phyloP scores from a whole-genome alignment of 305 asterid species.

The Caryopteris hybrid region DNA sequence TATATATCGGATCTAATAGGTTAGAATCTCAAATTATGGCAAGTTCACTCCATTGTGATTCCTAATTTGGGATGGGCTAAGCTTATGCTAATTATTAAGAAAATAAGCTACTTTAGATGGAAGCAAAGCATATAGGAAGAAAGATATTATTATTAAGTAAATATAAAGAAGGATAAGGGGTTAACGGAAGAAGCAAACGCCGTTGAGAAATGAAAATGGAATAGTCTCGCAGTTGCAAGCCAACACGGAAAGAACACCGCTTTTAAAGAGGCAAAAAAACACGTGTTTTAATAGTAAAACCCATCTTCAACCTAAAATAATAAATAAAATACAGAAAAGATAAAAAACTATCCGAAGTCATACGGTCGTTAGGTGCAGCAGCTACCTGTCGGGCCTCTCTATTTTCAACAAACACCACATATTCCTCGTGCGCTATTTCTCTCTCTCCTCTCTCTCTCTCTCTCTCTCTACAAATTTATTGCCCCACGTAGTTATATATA shows the following conservation, averaged over 20 bases:
- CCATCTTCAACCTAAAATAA: not conserved
- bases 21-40: slow-evolving; percentile 4
- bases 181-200: not conserved
- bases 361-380: slow-evolving; percentile 7
- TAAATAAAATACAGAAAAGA: not conserved
- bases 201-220: not conserved
- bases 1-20: too few species aligned
- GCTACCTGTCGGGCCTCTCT: slow-evolving; percentile 1
- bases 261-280: slow-evolving; percentile 16
- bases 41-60: not conserved
- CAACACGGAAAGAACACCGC: slow-evolving; percentile 17
- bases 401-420: slow-evolving; percentile 24
- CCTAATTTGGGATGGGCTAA: slow-evolving; percentile 7
- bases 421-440: slow-evolving; percentile 48
- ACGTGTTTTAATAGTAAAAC: slow-evolving; percentile 24
- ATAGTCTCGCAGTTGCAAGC: not conserved
- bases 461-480: too few species aligned
- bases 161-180: not conserved
- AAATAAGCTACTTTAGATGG: not conserved
- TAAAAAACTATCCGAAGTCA: not conserved
- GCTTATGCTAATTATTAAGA: not conserved
- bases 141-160: too few species aligned
- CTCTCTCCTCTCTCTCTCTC: not conserved
- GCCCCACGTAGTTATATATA: slow-evolving; percentile 3
- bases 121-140: not conserved